phyloP scores from a whole-genome alignment of 2,329 filamentous ascomycete genomes.

The Huntiella savannae region DNA sequence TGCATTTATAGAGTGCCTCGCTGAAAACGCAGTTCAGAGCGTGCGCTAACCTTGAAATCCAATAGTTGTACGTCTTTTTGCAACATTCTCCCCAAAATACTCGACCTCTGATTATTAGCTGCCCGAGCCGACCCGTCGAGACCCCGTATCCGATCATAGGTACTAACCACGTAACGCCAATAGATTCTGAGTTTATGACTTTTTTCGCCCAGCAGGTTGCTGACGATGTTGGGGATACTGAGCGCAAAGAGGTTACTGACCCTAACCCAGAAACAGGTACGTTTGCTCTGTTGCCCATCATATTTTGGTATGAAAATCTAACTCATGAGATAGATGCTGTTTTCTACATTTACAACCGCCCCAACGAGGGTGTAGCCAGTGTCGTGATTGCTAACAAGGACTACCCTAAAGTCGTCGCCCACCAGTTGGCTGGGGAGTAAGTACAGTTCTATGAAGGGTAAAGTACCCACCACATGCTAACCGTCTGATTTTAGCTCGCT shows the following conservation, averaged over 20 bases:
- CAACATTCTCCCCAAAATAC: background rate
- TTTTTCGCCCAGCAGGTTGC: constrained; percentile 77
- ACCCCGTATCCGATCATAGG: background rate
- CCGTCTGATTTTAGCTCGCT: constrained; percentile 28
- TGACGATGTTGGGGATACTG: constrained; percentile 61
- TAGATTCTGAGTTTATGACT: constrained; percentile 50
- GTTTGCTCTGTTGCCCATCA: constrained; percentile 9
- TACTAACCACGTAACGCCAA: background rate
- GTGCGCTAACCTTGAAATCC: constrained; percentile 1
- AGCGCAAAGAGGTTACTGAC: constrained; percentile 72
- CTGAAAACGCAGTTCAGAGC: background rate
- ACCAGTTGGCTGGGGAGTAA: constrained; percentile 62
- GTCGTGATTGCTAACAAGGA: constrained; percentile 61
- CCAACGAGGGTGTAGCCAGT: constrained; percentile 51
- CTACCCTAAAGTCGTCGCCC: constrained; percentile 58
- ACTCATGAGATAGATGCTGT: constrained; percentile 33
- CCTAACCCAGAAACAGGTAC: constrained; percentile 31
- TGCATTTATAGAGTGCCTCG: no score
- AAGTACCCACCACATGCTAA: constrained; percentile 1
- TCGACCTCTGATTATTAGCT: background rate
- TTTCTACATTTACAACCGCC: constrained; percentile 57
- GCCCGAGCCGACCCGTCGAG: background rate
- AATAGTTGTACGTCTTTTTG: constrained; percentile 8
- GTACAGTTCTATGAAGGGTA: background rate
- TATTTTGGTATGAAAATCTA: background rate